Evolutionary conservation across 1,284 basidiomycete genomes (phyloP), one percentile per base, ranked within the genome.

Genomic region (Sanghuangporus weigelae): DNA sequence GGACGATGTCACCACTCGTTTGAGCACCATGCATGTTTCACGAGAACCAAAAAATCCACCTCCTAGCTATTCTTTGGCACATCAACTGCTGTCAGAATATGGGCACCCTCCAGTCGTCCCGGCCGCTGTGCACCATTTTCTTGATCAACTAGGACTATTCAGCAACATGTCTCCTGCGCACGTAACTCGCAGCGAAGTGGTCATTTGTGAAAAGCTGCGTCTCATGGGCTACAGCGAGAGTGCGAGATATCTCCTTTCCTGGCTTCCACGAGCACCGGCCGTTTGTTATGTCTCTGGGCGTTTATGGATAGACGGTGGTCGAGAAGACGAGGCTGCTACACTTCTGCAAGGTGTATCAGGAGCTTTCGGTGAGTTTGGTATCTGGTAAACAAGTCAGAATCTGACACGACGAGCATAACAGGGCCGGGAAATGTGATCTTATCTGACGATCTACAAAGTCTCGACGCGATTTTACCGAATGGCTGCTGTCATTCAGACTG

Each of bases 271-370:
- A 54, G 89, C 89, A 11, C 84, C 89, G 38, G 92, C 84, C 7
- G 85, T 89, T 63, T 82, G 82, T 53, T 97, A 92, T 73, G 83
- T 95, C 31, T 81, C 81, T 56, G 90, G 86, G 1, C 78, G 86
- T 67, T 79, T 93, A 12, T 84, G 82, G 76, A 74, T 95, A 53
- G 82, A 86, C 65, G 75, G 85, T n/a, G 89, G 89, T 2, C 80
- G 87, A 19, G 78, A 84, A 14, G 92, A 93, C 62, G 90, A 93
- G 68, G 91, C 92, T 1, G 83, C 85, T 0, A 76, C 76, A 54
- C 73, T 86, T 40, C 79, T 98, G 66, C 86, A 94, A 73, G 86
- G 85, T 67, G 78, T 95, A n/a, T 87, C 89, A 12, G 86, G 86
- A 46, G 84, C 81, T 67, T 89, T 93, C 67, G 90, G 94, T 95